Base-by-base conservation (phyloP, 805 yeast genomes). In the Vanderwaltozyma polyspora region DNA sequence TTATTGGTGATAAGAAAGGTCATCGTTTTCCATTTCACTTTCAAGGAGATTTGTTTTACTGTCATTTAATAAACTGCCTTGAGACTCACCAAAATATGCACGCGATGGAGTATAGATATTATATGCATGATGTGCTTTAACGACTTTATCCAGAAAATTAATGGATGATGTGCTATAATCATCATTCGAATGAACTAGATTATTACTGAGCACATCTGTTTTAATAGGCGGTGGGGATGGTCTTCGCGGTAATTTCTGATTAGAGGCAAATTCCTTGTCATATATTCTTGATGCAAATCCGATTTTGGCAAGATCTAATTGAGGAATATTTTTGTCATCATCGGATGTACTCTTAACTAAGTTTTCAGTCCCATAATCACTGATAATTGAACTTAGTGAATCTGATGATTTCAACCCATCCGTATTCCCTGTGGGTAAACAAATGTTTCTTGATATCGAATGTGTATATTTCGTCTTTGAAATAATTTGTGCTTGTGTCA, bases 391-490 rank as follows among this genome's bases (percentile, higher is more conserved):
- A 8, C 12, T 8, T 9, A 27, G 8, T 4, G 9, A 6, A 11
- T 27, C 19, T 16, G 19, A 10, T 16, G 19, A 5, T 6, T n/a
- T n/a, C n/a, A n/a, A n/a, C n/a, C n/a, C n/a, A n/a, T n/a, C n/a
- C n/a, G n/a, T n/a, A n/a, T n/a, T n/a, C n/a, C n/a, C n/a, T n/a
- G n/a, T n/a, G n/a, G 5, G 33, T 27, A 21, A 27, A 26, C 9
- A 32, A 32, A 3, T 32, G 30, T 14, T 26, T 32, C 12, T 32
- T 22, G 6, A 33, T 23, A 24, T 33, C 36, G 15, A 33, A 33
- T 4, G 36, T 33, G 12, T 33, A 33, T 17, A 33, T 17, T 25
- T 34, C 36, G 25, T 34, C 32, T 19, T 18, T 29, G 16, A 34
- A 34, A 25, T 34, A 34, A 25, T 27, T 29, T 11, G 19, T 11